phyloP scores from a whole-genome alignment of 495 filamentous ascomycete species.

The Podospora pseudoanserina region DNA sequence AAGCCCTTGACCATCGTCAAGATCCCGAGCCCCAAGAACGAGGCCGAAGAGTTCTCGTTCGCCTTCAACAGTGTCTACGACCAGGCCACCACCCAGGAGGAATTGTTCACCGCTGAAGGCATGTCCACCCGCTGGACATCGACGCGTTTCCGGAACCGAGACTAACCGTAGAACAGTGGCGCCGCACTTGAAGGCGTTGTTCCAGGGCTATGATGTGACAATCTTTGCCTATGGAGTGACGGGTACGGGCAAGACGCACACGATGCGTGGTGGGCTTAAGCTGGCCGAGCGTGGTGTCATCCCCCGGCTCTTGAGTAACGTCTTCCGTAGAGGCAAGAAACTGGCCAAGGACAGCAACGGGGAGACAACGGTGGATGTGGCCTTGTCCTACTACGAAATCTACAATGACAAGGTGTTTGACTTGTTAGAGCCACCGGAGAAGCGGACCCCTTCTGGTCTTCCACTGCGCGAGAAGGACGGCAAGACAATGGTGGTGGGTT shows the following conservation, averaged over 20 bases:
- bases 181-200: slow-evolving; percentile 77
- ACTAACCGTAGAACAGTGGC: slow-evolving; percentile 40
- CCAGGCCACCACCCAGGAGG: slow-evolving; percentile 70
- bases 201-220: slow-evolving; percentile 89
- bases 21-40: slow-evolving; percentile 94
- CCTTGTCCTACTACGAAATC: slow-evolving; percentile 95
- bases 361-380: slow-evolving; percentile 68
- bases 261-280: slow-evolving; percentile 91
- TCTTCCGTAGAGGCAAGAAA: slow-evolving; percentile 82
- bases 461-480: slow-evolving; percentile 82
- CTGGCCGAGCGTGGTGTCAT: slow-evolving; percentile 89
- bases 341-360: slow-evolving; percentile 79
- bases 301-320: slow-evolving; percentile 77
- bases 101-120: slow-evolving; percentile 87
- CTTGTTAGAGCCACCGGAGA: slow-evolving; percentile 86
- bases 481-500: slow-evolving; percentile 87
- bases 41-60: slow-evolving; percentile 84
- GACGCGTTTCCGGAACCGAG: neutral
- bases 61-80: slow-evolving; percentile 94
- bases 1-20: slow-evolving; percentile 63
- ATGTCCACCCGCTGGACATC: slow-evolving; percentile 25
- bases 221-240: slow-evolving; percentile 96
- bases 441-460: slow-evolving; percentile 77
- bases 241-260: slow-evolving; percentile 95
- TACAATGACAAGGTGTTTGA: slow-evolving; percentile 97